Conservation (phyloP, 2,329 filamentous ascomycete species). For the Mollisia scopiformis region DNA sequence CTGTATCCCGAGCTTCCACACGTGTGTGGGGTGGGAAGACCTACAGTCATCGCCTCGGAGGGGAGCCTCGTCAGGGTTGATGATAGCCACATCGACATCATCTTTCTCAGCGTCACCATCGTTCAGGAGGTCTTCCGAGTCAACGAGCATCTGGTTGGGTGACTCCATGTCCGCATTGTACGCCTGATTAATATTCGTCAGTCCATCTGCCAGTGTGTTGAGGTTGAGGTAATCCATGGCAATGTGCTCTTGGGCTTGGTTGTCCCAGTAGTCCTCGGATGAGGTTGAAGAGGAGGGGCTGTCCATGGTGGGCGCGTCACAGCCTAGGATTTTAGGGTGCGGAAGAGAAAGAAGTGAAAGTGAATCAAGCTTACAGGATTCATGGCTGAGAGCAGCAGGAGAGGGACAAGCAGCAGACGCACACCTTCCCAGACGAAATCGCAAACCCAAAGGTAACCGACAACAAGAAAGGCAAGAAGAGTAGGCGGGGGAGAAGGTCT, state of each 20-base stretch:
- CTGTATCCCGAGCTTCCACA: not conserved
- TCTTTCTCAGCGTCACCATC: constrained; percentile 39
- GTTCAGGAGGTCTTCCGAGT: constrained; percentile 35
- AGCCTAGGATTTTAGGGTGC: constrained; percentile 1
- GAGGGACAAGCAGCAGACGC: constrained; percentile 22
- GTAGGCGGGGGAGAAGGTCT: not conserved
- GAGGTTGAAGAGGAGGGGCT: not conserved
- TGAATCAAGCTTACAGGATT: constrained; percentile 28
- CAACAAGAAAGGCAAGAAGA: constrained; percentile 15
- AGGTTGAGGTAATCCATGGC: not conserved
- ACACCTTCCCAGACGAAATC: constrained; percentile 28
- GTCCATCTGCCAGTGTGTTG: not conserved
- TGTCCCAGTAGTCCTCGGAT: not conserved
- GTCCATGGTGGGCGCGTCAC: not conserved
- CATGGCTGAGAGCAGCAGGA: too few species aligned
- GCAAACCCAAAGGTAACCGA: constrained; percentile 5
- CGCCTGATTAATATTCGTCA: constrained; percentile 24
- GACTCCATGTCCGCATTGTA: constrained; percentile 33
- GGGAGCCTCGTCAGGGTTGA: constrained; percentile 39
- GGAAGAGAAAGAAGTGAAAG: constrained; percentile 3
- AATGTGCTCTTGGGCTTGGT: not conserved
- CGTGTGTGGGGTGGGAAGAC: constrained; percentile 10
- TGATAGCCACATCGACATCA: constrained; percentile 44
- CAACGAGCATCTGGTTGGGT: constrained; percentile 37
- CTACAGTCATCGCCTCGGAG: constrained; percentile 43